A percentile compares a stretch with the other conserved stretches of the same genome.
Conservation (phyloP, 805 yeast species). For the Cyberlindnera sargentensis region DNA sequence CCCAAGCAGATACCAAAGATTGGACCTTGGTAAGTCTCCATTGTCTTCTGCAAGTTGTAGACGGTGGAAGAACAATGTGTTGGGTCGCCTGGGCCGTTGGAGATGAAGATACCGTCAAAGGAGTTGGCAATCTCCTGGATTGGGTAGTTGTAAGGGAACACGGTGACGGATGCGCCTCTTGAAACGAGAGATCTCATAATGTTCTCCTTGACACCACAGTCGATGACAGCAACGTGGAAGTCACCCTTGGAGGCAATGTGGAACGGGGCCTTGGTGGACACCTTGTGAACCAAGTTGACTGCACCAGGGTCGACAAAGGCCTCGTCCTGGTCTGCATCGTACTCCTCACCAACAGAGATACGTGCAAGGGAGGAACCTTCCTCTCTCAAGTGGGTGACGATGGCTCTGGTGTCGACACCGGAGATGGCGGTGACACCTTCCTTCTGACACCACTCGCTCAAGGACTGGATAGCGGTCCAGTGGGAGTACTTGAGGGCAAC, state of each 20-base stretch:
- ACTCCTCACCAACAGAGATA: conserved; percentile 84
- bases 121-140: conserved; percentile 83
- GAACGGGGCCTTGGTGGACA: conserved; percentile 93
- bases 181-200: conserved; percentile 88
- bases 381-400: conserved; percentile 89
- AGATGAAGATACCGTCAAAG: conserved; percentile 91
- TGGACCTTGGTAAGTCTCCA: conserved; percentile 66
- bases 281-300: conserved; percentile 85
- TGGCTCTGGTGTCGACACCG: conserved; percentile 95
- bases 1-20: conserved; percentile 98
- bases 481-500: conserved; percentile 95
- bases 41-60: conserved; percentile 60
- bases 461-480: conserved; percentile 98
- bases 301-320: conserved; percentile 88
- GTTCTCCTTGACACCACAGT: conserved; percentile 98
- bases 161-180: conserved; percentile 95
- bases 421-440: conserved; percentile 95
- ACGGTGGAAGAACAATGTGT: conserved; percentile 81
- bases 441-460: conserved; percentile 93
- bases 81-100: conserved; percentile 98
- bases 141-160: conserved; percentile 93
- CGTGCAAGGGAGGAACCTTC: conserved; percentile 92
- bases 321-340: conserved; percentile 86
- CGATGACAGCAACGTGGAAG: conserved; percentile 86
- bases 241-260: conserved; percentile 62